Evolutionary conservation across 129 eudicot genomes (phyloP).

Genomic region (Rutidosis leptorrhynchoides): DNA sequence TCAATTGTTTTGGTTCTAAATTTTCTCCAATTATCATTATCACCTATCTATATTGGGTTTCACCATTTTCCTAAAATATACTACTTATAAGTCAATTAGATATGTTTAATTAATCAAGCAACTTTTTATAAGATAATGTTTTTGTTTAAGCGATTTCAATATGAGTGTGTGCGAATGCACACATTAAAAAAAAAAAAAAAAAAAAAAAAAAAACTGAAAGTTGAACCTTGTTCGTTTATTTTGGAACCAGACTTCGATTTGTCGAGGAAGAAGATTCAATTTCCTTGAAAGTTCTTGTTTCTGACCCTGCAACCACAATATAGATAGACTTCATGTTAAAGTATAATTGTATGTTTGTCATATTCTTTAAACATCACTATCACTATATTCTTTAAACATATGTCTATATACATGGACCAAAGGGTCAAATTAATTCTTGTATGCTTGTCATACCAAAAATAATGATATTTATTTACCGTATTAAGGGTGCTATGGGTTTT

Average conservation of each 20-base stretch:
- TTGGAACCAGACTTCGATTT: slow-evolving; percentile 82
- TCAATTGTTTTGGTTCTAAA: too few species aligned
- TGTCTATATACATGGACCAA: too few species aligned
- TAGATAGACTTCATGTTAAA: background rate
- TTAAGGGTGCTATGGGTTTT: slow-evolving; percentile 45
- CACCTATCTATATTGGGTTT: background rate
- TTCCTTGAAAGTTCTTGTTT: slow-evolving; percentile 53
- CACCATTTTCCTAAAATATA: background rate
- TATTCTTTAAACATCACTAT: background rate
- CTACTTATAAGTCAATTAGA: background rate
- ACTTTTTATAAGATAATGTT: background rate
- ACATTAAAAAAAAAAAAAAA: too few species aligned
- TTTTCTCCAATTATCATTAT: too few species aligned
- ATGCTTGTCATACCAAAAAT: background rate
- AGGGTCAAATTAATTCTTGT: too few species aligned
- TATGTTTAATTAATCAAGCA: background rate
- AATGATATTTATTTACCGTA: slow-evolving; percentile 27
- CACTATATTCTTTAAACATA: too few species aligned
- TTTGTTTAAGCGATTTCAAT: background rate
- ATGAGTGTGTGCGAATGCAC: background rate
- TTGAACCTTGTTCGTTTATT: slow-evolving; percentile 63
- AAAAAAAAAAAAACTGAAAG: background rate
- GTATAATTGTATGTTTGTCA: background rate
- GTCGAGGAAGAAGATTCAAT: slow-evolving; percentile 60
- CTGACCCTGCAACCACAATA: slow-evolving; percentile 43